phyloP scores from a whole-genome alignment of 1,284 basidiomycete species.

The Trametes hirsuta region DNA sequence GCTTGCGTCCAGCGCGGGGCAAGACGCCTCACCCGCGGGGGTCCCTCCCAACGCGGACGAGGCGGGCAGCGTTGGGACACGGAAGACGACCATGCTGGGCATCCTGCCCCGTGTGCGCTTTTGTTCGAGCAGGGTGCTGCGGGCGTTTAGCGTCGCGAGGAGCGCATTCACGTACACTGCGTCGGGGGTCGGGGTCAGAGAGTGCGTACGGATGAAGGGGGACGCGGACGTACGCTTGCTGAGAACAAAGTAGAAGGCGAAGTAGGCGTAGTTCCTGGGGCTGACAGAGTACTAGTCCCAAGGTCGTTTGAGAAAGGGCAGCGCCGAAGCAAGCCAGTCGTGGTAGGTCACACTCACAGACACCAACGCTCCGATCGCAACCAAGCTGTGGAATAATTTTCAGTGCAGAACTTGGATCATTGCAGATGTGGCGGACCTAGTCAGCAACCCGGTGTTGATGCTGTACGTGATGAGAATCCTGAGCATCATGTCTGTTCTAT shows the following conservation, averaged over 20 bases:
- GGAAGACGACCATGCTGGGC: too few relatives aligned
- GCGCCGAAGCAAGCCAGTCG: background rate
- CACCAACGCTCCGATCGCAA: slow-evolving; percentile 23
- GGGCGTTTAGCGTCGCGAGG: slow-evolving; percentile 21
- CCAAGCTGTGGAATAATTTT: slow-evolving; percentile 9
- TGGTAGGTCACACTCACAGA: slow-evolving; percentile 8
- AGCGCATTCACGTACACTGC: slow-evolving; percentile 23
- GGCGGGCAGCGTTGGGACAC: too few relatives aligned
- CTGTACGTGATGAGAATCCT: background rate
- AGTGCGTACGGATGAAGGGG: background rate
- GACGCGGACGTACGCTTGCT: slow-evolving; percentile 24
- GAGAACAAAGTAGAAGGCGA: slow-evolving; percentile 29
- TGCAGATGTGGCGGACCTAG: too few relatives aligned
- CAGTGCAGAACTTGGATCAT: too few relatives aligned
- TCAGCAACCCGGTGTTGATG: background rate
- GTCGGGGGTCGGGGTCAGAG: background rate
- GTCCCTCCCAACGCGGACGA: too few relatives aligned
- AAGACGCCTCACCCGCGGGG: too few relatives aligned
- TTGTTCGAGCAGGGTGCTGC: slow-evolving; percentile 6
- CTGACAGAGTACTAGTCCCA: slow-evolving; percentile 18
- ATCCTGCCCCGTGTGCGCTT: too few relatives aligned
- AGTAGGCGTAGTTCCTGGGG: slow-evolving; percentile 26
- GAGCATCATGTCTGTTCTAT: background rate
- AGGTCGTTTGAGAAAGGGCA: background rate
- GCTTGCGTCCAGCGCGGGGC: too few relatives aligned